Conservation (phyloP, 805 yeast species). For the Debaryomyces prosopidis region DNA sequence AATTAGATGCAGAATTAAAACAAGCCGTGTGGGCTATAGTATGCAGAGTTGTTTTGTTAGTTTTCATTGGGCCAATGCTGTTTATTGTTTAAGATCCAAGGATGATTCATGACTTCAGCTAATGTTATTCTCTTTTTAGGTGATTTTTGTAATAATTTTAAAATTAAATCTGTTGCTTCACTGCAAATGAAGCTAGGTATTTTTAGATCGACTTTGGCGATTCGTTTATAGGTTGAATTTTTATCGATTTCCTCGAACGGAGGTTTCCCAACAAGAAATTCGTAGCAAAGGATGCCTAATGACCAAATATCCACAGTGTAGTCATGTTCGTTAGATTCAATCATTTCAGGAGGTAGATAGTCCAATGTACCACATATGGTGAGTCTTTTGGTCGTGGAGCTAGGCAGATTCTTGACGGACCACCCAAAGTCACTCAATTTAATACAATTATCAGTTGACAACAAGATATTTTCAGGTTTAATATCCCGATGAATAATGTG, state of each 20-base stretch:
- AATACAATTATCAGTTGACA: conserved; percentile 72
- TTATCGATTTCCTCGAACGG: conserved; percentile 87
- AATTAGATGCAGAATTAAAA: too few species aligned
- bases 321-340: conserved; percentile 78
- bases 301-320: conserved; percentile 89
- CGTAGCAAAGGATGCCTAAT: conserved; percentile 82
- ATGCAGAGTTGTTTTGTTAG: background rate
- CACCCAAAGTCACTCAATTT: conserved; percentile 96
- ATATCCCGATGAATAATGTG: conserved; percentile 89
- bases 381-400: conserved; percentile 45
- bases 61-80: conserved; percentile 54
- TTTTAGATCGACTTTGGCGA: conserved; percentile 70
- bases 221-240: conserved; percentile 76
- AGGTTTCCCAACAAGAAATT: conserved; percentile 82
- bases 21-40: background rate
- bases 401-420: conserved; percentile 55
- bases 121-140: conserved; percentile 68
- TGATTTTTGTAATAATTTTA: conserved; percentile 59
- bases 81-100: conserved; percentile 76
- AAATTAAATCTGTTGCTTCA: conserved; percentile 78
- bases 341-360: conserved; percentile 94
- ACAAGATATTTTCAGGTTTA: conserved; percentile 88
- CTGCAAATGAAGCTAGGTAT: conserved; percentile 70
- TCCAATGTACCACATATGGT: conserved; percentile 96
- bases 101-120: conserved; percentile 66